These are phyloP conservation scores for Podila epicladia DNA, from an alignment of 192 early-diverging fungal genomes.

Conservation along the genomic window DNA sequence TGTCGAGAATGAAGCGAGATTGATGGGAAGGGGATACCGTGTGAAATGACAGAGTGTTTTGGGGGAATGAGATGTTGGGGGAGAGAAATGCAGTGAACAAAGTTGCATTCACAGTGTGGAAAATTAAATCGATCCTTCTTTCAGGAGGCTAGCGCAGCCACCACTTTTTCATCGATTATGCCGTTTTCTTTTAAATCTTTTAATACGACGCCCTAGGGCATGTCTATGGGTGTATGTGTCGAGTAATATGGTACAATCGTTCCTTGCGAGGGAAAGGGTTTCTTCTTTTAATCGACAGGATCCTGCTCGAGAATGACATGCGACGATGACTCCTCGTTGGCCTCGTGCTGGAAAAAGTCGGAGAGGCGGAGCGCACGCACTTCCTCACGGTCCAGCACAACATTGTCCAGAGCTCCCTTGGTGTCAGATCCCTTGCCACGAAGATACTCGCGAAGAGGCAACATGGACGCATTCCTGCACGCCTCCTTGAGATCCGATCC, in stretches of 20 bases:
- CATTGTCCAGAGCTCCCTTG: slow-evolving; percentile 25
- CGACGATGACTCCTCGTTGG: slow-evolving; percentile 45
- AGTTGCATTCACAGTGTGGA: neutral
- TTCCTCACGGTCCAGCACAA: slow-evolving; percentile 41
- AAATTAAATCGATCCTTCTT: neutral
- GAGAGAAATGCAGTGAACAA: neutral
- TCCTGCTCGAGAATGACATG: slow-evolving; percentile 51
- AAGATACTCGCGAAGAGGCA: slow-evolving; percentile 90
- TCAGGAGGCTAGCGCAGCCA: neutral
- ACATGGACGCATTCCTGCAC: slow-evolving; percentile 96
- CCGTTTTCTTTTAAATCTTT: neutral
- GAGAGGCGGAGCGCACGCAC: slow-evolving; percentile 31
- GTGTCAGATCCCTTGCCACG: slow-evolving; percentile 56
- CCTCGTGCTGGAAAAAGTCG: slow-evolving; percentile 50
- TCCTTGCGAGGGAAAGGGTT: neutral
- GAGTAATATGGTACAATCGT: neutral
- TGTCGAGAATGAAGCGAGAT: too few species aligned
- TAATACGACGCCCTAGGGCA: neutral
- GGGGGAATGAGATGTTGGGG: neutral
- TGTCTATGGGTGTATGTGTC: neutral
- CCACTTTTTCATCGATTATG: neutral
- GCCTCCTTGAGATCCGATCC: slow-evolving; percentile 98
- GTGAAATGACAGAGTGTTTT: too few species aligned
- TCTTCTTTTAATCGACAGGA: slow-evolving; percentile 20
- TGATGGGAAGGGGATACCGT: neutral